Evolutionary conservation across 2,329 filamentous ascomycete species (phyloP).

Genomic region (Phaeoacremonium minimum): DNA sequence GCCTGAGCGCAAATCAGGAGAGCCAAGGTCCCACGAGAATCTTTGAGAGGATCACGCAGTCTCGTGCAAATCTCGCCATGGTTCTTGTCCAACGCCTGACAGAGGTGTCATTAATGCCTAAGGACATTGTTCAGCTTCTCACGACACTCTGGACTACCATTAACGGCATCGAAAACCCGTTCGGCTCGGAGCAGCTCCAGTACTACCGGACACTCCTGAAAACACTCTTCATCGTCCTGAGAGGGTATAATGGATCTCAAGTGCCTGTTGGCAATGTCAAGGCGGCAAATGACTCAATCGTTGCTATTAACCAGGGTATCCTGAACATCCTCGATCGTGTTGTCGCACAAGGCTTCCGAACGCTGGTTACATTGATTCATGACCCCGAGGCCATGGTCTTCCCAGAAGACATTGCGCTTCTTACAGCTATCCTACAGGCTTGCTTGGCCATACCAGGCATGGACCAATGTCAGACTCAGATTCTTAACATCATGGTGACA

Average conservation of each 20-base stretch:
- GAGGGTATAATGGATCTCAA: conserved; percentile 49
- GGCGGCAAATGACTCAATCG: conserved; percentile 27
- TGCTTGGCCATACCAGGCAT: conserved; percentile 75
- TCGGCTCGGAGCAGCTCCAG: conserved; percentile 45
- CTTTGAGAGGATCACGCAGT: conserved; percentile 73
- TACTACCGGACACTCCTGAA: conserved; percentile 84
- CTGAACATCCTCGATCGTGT: conserved; percentile 77
- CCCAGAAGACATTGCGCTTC: conserved; percentile 78
- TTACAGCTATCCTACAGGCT: conserved; percentile 85
- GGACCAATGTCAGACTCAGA: conserved; percentile 65
- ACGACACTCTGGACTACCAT: conserved; percentile 47
- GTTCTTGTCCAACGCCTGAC: conserved; percentile 78
- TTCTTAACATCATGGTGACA: conserved; percentile 65
- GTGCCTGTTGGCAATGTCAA: conserved; percentile 23
- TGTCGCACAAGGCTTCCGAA: conserved; percentile 77
- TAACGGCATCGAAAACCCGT: conserved; percentile 49
- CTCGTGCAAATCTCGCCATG: conserved; percentile 76
- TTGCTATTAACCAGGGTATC: conserved; percentile 54
- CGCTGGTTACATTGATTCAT: conserved; percentile 77
- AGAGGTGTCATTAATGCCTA: conserved; percentile 44
- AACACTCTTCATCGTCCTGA: conserved; percentile 77
- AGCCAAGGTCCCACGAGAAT: conserved; percentile 71
- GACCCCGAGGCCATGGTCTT: conserved; percentile 61
- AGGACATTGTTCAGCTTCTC: conserved; percentile 48
- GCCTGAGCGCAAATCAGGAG: conserved; percentile 72